Evolutionary conservation across 306 rosid species (phyloP).

Genomic region (Cicer chorassanicum): DNA sequence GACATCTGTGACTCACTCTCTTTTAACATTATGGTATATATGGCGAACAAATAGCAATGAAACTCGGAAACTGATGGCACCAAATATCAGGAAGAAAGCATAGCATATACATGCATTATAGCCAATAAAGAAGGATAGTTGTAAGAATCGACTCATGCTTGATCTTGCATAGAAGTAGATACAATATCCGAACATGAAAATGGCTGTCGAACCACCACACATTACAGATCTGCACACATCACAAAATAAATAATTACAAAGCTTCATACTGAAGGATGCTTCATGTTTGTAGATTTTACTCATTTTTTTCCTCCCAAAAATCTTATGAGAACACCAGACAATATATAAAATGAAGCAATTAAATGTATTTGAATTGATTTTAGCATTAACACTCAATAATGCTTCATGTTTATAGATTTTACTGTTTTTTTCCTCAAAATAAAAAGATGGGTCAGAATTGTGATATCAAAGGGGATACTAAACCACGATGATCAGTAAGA

Average conservation of each 20-base stretch:
- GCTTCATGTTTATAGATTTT: too few species aligned
- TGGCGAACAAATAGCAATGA: slow-evolving; percentile 72
- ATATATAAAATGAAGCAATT: neutral
- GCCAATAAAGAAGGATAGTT: slow-evolving; percentile 76
- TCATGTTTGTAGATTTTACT: neutral
- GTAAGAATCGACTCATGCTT: slow-evolving; percentile 77
- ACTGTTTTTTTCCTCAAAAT: too few species aligned
- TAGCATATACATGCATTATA: slow-evolving; percentile 81
- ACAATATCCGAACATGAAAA: slow-evolving; percentile 73
- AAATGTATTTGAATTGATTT: neutral
- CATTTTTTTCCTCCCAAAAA: neutral
- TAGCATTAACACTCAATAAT: too few species aligned
- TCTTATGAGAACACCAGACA: slow-evolving; percentile 4
- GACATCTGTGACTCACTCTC: slow-evolving; percentile 62
- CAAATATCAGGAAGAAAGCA: slow-evolving; percentile 82
- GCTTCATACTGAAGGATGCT: slow-evolving; percentile 6
- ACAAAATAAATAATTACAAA: slow-evolving; percentile 14
- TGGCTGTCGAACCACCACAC: slow-evolving; percentile 77
- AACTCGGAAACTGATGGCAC: slow-evolving; percentile 68
- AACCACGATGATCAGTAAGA: neutral
- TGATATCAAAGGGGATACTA: slow-evolving; percentile 3
- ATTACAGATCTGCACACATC: slow-evolving; percentile 72
- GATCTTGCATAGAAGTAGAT: slow-evolving; percentile 74
- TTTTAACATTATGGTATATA: slow-evolving; percentile 67
- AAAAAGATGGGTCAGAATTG: slow-evolving; percentile 1